Evolutionary conservation across 805 yeast genomes (phyloP).

Genomic region (Brettanomyces bruxellensis): DNA sequence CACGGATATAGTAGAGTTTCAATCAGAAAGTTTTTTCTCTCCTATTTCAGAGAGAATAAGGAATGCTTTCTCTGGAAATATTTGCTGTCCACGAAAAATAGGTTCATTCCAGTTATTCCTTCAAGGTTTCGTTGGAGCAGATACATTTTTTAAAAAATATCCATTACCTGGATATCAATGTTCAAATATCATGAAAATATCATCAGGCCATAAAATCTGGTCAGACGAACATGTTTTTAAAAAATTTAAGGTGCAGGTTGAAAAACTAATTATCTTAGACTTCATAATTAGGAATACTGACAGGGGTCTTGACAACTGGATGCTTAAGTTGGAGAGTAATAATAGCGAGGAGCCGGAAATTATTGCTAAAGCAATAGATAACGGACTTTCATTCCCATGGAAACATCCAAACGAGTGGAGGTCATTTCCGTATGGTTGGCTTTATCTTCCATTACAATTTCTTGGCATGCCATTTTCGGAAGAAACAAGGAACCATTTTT

Average conservation of each 20-base stretch:
- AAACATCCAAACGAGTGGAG: conserved; percentile 79
- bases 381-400: conserved; percentile 73
- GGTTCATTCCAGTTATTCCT: conserved; percentile 65
- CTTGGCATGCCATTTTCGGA: conserved; percentile 61
- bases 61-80: conserved; percentile 11
- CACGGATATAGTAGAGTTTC: conserved; percentile 47
- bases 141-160: conserved; percentile 41
- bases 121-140: conserved; percentile 50
- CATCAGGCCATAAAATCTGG: conserved; percentile 1
- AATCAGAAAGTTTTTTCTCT: conserved; percentile 44
- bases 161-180: conserved; percentile 36
- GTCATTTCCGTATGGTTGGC: conserved; percentile 73
- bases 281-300: conserved; percentile 71
- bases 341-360: conserved; percentile 27
- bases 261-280: conserved; percentile 61
- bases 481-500: conserved; percentile 44
- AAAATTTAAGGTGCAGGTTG: conserved; percentile 53
- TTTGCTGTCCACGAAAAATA: conserved; percentile 34
- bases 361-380: conserved; percentile 64
- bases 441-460: conserved; percentile 51
- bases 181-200: not conserved
- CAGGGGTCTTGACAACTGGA: conserved; percentile 70
- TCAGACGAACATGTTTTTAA: conserved; percentile 36
- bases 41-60: conserved; percentile 36
- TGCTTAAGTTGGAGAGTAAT: conserved; percentile 49